Base-by-base conservation (phyloP, 2,329 filamentous ascomycete genomes). In the Trichoderma hamatum region DNA sequence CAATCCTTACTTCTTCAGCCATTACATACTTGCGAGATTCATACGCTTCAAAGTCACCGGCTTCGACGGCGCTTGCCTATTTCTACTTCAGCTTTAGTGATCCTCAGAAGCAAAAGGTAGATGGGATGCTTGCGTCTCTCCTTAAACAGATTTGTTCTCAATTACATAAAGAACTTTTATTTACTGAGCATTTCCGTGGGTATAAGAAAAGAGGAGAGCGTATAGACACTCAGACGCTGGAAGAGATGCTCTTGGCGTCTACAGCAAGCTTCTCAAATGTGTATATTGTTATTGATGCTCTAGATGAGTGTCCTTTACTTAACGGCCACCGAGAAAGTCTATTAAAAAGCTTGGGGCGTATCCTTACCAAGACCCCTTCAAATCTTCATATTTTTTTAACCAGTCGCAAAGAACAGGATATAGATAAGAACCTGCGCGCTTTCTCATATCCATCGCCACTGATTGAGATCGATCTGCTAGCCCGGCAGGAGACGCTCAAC, bases 81-180 rank as follows among this genome's bases (percentile, higher is more conserved):
- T 60, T 65, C 24, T 61, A 49, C 43, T 61, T 70, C 49, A 70
- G 62, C 55, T 70, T 67, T 30, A 67, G 62, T 26, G 62, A 67
- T 24, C 4, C 24, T 21, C 16, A 60, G 5, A 65, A 67, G 13
- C 68, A 70, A 39, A 46, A 55, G 24, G 30, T 67, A 19, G 49
- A 51, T 21, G 55, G 9, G 2, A 70, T 70, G 68, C 68, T 70
- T 10, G 43, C 68, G 19, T 69, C 68, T 10, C 62, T 69, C 3
- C 32, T 67, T 16, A 70, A 67, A 24, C 62, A 70, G 34, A 34
- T 67, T 14, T 70, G 62, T 16, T 56, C 43, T 24, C 14, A 24
- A 9, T 59, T 34, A 5, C 34, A 13, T 24, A 16, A 55, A 43
- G 61, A 24, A 2, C 55, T 62, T 5, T 5, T 67, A 19, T 36